Evolutionary conservation across 2,329 filamentous ascomycete genomes (phyloP), one percentile per base, ranked within the genome.

Genomic region (Fusarium drepaniforme): DNA sequence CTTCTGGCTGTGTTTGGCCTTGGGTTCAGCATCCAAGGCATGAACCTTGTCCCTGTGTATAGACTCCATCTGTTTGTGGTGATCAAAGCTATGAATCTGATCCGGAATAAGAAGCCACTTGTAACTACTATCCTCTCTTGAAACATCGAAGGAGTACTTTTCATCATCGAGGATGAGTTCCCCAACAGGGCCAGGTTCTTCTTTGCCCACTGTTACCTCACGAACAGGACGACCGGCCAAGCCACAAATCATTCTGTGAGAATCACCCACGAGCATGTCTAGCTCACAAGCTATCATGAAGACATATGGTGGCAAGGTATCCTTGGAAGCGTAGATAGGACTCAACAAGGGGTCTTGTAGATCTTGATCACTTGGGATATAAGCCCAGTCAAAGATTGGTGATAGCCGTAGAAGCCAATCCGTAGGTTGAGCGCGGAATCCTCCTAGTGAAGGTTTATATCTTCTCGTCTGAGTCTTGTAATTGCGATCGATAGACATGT

Each of bases 31-130:
- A 44, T 74, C 72, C 2, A 23, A 42, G 0, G 30, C 60, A 3
- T 62, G 2, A 23, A 40, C n/a, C n/a, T 42, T 65, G 16, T 74
- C 72, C 2, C 68, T 51, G 11, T 74, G 67, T 15, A 74, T 1
- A 4, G 33, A 3, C 5, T 53, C 13, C 23, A 74, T 18, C 9
- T 68, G 38, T 8, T 62, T 28, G 16, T 72, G 62, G 3, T 74
- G 68, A 30, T 74, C 72, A 46, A 59, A 74, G 2, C 56, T 68
- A 18, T 74, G 72, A 15, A 72, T 40, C 25, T 74, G 72, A 40
- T 74, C 72, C 15, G 71, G 72, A 40, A 74, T 21, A 38, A 74
- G 56, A 6, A 74, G 1, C 72, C 72, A 74, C 35, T 63, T 57
- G 35, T 74, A 72, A 2, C 25, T 74, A 0, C 51, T 37, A 3